Conservation (phyloP, 495 filamentous ascomycete species). For the Aspergillus panamensis region DNA sequence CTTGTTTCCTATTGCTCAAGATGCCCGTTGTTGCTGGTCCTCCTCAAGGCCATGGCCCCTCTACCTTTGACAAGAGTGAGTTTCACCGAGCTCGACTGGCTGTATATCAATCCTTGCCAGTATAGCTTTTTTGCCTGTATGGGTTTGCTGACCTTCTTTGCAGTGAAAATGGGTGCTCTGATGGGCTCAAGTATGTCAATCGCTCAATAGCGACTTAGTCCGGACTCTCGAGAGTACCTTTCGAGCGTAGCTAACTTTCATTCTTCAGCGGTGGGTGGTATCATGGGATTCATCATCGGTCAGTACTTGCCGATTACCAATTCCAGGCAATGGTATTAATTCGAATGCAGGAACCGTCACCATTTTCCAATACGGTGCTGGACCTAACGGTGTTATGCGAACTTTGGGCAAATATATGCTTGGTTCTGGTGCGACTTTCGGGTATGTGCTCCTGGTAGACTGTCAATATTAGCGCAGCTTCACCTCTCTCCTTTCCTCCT, state of each 20-base stretch:
- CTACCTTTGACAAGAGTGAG: constrained; percentile 89
- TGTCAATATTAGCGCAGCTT: too few relatives aligned
- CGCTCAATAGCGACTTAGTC: constrained; percentile 2
- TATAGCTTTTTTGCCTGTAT: neutral
- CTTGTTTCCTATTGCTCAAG: constrained; percentile 21
- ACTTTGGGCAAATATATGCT: constrained; percentile 96
- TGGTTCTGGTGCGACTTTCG: constrained; percentile 94
- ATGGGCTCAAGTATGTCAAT: constrained; percentile 86
- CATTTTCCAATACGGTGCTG: constrained; percentile 90
- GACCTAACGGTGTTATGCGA: constrained; percentile 87
- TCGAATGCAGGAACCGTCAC: constrained; percentile 70
- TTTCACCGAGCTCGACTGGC: constrained; percentile 17
- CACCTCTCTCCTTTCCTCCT: too few relatives aligned
- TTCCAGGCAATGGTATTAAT: constrained; percentile 12
- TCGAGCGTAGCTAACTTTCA: constrained; percentile 14
- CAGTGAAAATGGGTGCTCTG: constrained; percentile 97
- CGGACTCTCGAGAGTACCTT: neutral
- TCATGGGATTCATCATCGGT: constrained; percentile 99
- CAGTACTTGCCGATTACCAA: constrained; percentile 18
- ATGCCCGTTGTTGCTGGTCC: constrained; percentile 69
- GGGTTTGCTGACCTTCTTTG: constrained; percentile 25
- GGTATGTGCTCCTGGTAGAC: constrained; percentile 52
- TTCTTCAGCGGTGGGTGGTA: constrained; percentile 75
- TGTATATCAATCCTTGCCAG: neutral
- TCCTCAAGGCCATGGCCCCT: constrained; percentile 60